Conservation (phyloP, 768 basidiomycete genomes). For the Mycena epipterygia region DNA sequence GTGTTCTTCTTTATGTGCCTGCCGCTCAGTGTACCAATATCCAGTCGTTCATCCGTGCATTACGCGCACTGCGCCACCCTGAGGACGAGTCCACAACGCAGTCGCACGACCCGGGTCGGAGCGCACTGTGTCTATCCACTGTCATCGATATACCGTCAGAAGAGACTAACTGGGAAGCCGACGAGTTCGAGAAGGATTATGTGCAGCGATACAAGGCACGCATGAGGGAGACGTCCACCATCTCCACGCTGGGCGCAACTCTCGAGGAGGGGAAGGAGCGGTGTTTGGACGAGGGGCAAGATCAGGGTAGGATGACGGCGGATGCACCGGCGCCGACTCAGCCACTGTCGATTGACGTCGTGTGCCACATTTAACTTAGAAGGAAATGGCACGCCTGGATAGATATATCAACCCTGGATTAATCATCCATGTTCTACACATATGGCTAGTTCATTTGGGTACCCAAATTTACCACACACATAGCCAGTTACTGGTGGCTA, state of each 20-base stretch:
- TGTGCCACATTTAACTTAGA: conserved; percentile 10
- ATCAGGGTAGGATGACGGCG: neutral
- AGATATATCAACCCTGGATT: conserved; percentile 29
- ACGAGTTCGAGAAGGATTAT: neutral
- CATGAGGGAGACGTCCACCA: neutral
- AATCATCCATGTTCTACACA: conserved; percentile 36
- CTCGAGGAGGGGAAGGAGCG: neutral
- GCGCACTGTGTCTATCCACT: neutral
- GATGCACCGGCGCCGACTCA: neutral
- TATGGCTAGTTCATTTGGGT: too few species aligned
- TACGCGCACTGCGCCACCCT: conserved; percentile 9
- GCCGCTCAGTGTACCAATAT: neutral
- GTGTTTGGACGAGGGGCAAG: neutral
- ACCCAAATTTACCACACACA: too few species aligned
- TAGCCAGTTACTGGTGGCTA: too few species aligned
- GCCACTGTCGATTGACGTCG: conserved; percentile 1
- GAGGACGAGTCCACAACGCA: conserved; percentile 5
- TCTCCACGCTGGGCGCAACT: neutral
- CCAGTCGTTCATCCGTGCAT: conserved; percentile 15
- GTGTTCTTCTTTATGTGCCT: neutral
- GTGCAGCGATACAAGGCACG: neutral
- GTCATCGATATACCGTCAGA: neutral
- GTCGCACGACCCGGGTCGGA: neutral
- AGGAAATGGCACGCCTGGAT: neutral
- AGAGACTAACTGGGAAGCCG: neutral